A percentile compares a stretch with the other conserved stretches of the same genome.
phyloP scores from a whole-genome alignment of 352 stramenopile species.

The Nothophytophthora sp. region DNA sequence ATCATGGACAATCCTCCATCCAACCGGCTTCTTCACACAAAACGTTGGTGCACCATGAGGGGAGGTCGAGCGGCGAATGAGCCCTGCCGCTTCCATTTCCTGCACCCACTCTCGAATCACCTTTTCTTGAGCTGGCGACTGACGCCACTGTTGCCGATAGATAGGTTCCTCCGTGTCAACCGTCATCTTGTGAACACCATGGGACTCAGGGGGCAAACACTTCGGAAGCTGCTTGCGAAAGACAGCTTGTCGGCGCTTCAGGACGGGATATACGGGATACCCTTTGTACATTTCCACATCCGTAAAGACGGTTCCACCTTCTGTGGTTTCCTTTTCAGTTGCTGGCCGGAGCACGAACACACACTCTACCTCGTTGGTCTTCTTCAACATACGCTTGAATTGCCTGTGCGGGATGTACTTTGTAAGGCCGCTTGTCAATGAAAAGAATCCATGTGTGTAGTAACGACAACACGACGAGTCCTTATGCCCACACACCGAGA shows the following conservation, averaged over 20 bases:
- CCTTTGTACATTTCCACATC: constrained; percentile 3
- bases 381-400: constrained; percentile 6
- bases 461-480: neutral
- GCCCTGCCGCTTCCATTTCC: neutral
- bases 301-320: neutral
- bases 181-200: constrained; percentile 5
- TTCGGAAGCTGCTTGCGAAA: constrained; percentile 6
- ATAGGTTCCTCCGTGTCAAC: constrained; percentile 7
- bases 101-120: constrained; percentile 6
- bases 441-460: constrained; percentile 4
- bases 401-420: constrained; percentile 11
- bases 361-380: neutral
- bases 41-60: constrained; percentile 18
- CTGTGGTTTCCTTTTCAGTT: constrained; percentile 10
- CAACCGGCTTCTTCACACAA: constrained; percentile 19
- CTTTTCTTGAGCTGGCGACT: constrained; percentile 13
- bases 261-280: constrained; percentile 3
- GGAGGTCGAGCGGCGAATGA: constrained; percentile 9
- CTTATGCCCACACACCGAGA: neutral
- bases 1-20: constrained; percentile 24
- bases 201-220: neutral
- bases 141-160: neutral
- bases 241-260: neutral
- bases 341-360: constrained; percentile 8
- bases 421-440: neutral